Conservation (phyloP, 208 protist species). For the Leishmania major region DNA sequence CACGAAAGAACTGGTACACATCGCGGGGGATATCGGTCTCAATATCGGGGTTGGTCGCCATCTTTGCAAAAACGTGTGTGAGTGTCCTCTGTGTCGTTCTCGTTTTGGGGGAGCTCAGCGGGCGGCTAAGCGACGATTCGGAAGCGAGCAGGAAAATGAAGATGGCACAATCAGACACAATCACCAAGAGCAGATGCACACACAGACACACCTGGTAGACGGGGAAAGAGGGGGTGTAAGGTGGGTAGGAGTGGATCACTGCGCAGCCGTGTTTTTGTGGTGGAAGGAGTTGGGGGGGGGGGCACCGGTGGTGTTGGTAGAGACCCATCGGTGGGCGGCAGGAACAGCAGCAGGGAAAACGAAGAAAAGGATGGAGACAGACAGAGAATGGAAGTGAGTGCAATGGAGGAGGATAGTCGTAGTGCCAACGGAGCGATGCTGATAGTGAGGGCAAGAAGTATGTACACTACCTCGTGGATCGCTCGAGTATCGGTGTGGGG, state of each 20-base stretch:
- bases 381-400: neutral
- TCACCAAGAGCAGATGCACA: neutral
- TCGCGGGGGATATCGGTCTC: slow-evolving; percentile 88
- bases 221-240: neutral
- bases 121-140: neutral
- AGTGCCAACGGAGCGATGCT: neutral
- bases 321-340: neutral
- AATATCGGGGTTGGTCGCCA: slow-evolving; percentile 90
- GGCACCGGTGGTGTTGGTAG: neutral
- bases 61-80: slow-evolving; percentile 17
- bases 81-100: neutral
- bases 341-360: neutral
- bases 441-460: neutral
- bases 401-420: neutral
- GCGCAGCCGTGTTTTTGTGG: neutral
- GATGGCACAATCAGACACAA: neutral
- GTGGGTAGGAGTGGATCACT: slow-evolving; percentile 1
- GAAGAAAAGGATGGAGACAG: neutral
- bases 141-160: neutral
- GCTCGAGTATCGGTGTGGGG: neutral
- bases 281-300: neutral
- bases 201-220: neutral
- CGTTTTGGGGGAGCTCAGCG: neutral
- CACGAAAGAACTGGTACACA: slow-evolving; percentile 75
- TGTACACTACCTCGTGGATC: neutral